Conservation (phyloP, 768 basidiomycete species). For the Hericium rajendrae region DNA sequence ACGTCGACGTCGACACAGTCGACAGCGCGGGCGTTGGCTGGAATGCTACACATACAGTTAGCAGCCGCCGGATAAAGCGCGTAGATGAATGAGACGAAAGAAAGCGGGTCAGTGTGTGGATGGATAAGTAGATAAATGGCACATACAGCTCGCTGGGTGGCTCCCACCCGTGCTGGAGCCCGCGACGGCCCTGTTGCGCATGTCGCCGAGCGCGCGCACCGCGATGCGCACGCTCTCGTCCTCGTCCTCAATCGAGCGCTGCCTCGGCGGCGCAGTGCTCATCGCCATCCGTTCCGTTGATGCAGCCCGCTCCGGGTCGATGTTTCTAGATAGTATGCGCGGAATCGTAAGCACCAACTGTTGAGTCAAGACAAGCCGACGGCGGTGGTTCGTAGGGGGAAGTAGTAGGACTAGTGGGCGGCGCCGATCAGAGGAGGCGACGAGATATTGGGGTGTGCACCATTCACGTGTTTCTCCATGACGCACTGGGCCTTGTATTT, state of each 20-base stretch:
- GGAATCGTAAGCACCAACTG: neutral
- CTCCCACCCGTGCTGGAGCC: neutral
- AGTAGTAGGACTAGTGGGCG: no score
- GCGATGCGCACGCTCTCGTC: constrained; percentile 35
- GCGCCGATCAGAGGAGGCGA: neutral
- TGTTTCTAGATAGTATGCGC: neutral
- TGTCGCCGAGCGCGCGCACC: neutral
- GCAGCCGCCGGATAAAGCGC: neutral
- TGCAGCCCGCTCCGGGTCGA: neutral
- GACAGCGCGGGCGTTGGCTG: constrained; percentile 28
- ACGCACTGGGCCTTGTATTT: no score
- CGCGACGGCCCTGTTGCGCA: constrained; percentile 30
- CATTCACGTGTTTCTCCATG: no score
- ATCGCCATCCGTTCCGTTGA: neutral
- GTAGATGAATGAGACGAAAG: neutral
- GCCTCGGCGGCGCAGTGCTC: constrained; percentile 1
- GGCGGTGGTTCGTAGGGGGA: no score
- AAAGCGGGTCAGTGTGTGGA: neutral
- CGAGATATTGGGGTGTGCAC: neutral
- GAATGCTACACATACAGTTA: constrained; percentile 14
- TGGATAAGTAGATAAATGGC: neutral
- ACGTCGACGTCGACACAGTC: constrained; percentile 21
- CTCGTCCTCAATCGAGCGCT: constrained; percentile 34
- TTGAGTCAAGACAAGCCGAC: no score
- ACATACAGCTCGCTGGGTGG: constrained; percentile 17